Evolutionary conservation across 176 grass and related monocot genomes (phyloP), one percentile per base, ranked within the genome.

Genomic region (Zizania latifolia): DNA sequence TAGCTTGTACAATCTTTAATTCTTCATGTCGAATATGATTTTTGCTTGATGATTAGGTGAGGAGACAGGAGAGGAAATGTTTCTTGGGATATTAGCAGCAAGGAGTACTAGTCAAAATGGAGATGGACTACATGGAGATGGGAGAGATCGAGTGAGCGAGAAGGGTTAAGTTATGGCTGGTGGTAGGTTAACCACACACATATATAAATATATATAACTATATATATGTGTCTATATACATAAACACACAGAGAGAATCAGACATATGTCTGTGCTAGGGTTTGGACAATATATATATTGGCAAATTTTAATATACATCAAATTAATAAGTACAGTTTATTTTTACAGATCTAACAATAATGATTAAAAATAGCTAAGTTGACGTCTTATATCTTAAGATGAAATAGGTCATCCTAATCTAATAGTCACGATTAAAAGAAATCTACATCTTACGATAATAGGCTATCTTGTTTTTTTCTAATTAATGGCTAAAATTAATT

Each of bases 251-350:
- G 5, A 53, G 19, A 53, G 6, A n/a, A n/a, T n/a, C n/a, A 7
- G 17, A 50, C 46, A 53, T 28, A 44, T 62, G 44, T 81, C 7
- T 22, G 15, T 2, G 32, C 85, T 83, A 92, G 86, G 90, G 90
- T 81, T 86, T 83, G 71, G 90, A 84, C 78, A 80, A 74, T 44
- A n/a, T n/a, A n/a, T n/a, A n/a, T n/a, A n/a, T n/a, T n/a, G n/a
- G n/a, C n/a, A n/a, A n/a, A n/a, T n/a, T n/a, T n/a, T n/a, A n/a
- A n/a, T n/a, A n/a, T n/a, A n/a, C n/a, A n/a, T n/a, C n/a, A n/a
- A n/a, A n/a, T n/a, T n/a, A n/a, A n/a, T n/a, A n/a, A n/a, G n/a
- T n/a, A n/a, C n/a, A n/a, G n/a, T n/a, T n/a, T n/a, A n/a, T n/a
- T n/a, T n/a, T n/a, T n/a, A n/a, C n/a, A n/a, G n/a, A n/a, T n/a